Percentiles rank a stretch among this genome's conserved stretches.
These are phyloP conservation scores for Pseudognaphalium luteoalbum DNA, from an alignment of 129 eudicot genomes.

Conservation along the genomic window DNA sequence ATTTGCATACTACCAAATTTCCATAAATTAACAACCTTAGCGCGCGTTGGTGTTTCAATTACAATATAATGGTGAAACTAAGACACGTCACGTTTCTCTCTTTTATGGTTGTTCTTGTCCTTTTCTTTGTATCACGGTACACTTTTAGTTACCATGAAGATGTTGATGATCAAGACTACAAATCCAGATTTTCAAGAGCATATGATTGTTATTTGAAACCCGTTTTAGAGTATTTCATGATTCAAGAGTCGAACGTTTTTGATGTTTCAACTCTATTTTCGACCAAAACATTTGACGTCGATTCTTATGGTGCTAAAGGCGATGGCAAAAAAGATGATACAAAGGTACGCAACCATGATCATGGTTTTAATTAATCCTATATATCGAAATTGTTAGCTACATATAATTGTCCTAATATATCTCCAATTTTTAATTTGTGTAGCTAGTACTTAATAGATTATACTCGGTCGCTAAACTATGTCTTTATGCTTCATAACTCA, in stretches of 20 bases:
- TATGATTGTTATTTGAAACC: slow-evolving; percentile 13
- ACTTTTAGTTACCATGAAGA: slow-evolving; percentile 23
- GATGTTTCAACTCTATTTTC: slow-evolving; percentile 17
- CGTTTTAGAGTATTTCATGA: neutral
- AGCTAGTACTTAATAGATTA: no score
- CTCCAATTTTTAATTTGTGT: no score
- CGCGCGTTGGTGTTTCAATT: neutral
- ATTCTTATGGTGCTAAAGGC: slow-evolving; percentile 69
- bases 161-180: slow-evolving; percentile 15
- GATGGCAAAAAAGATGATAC: slow-evolving; percentile 68
- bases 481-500: no score
- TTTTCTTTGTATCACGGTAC: slow-evolving; percentile 21
- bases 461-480: no score
- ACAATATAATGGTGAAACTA: slow-evolving; percentile 24
- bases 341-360: slow-evolving; percentile 43
- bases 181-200: neutral
- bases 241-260: slow-evolving; percentile 9
- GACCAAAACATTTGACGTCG: slow-evolving; percentile 38
- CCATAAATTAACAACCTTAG: slow-evolving; percentile 1
- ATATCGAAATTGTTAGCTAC: no score
- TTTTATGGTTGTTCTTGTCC: slow-evolving; percentile 4
- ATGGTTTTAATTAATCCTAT: neutral
- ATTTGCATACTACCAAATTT: slow-evolving; percentile 17
- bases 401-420: neutral
- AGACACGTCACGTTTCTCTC: slow-evolving; percentile 7